Base-by-base conservation (phyloP, 305 asterid genomes). In the Vinca major region DNA sequence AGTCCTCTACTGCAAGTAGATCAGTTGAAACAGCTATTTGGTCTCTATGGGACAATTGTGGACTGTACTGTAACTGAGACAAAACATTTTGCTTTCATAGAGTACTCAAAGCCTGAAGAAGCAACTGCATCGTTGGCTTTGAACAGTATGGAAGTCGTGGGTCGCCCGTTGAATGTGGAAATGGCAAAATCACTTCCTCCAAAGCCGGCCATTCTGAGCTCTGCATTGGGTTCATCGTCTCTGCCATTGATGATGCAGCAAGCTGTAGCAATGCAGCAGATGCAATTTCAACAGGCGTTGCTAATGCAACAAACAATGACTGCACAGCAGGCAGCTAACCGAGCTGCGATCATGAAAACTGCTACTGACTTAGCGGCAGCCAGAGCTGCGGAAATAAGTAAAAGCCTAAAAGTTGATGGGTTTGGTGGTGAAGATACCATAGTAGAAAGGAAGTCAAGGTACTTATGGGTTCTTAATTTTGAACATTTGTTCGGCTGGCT, bases 221-320 rank as follows among this genome's bases (percentile, higher is more conserved):
- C 89, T 2, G 68, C 80, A 60, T 8, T 76, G 79, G 77, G 73
- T 71, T 26, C 33, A 26, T 87, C 96, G 52, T 87, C 97, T 65
- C 76, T 88, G 75, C 91, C 96, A 37, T 79, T 85, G 86, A 86
- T 84, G 81, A 86, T 91, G 97, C 96, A 90, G 82, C 98, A 93
- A 81, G 95, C 96, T 69, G 98, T 93, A 74, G 98, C 97, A 61
- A 84, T 86, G 93, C 97, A 92, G 66, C 98, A 92, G 85, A 89
- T 90, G 97, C 99, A 93, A 76, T 93, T 93, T 84, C 99, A 91
- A 83, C 97, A 90, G 83, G 90, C 97, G 71, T 84, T 93, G 66
- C 70, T 93, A 75, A 82, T 93, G 95, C 99, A 93, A 74, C 96
- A 93, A 83, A 81, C 97, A 63, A 10, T 90, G 78, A 83, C 92